Conservation (phyloP, 768 basidiomycete genomes). For the Boletus huronensis region DNA sequence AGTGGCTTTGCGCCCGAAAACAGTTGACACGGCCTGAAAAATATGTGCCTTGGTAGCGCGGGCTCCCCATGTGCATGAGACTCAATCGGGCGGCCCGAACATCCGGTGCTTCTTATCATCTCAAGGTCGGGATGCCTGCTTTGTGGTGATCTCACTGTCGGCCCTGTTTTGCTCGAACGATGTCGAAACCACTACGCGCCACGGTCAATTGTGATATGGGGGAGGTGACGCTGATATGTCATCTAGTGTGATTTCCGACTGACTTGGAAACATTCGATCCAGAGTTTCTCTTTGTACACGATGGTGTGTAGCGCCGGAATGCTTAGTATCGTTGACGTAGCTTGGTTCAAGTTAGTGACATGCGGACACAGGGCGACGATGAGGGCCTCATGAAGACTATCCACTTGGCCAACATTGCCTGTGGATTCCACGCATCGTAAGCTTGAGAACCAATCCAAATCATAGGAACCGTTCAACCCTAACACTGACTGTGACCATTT, state of each 20-base stretch:
- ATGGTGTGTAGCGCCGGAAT: conserved; percentile 32
- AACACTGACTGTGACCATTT: background rate
- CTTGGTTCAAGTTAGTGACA: background rate
- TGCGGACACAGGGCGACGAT: conserved; percentile 42
- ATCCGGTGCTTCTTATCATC: background rate
- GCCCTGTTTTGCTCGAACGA: background rate
- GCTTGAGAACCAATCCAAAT: background rate
- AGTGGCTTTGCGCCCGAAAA: background rate
- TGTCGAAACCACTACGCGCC: conserved; percentile 31
- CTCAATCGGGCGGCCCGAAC: background rate
- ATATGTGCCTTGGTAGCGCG: background rate
- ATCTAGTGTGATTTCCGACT: background rate
- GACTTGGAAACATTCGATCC: background rate
- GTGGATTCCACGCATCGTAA: conserved; percentile 66
- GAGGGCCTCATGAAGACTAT: conserved; percentile 53
- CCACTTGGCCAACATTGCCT: conserved; percentile 61
- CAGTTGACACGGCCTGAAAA: background rate
- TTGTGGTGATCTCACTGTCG: background rate
- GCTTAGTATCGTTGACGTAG: background rate
- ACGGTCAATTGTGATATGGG: conserved; percentile 58
- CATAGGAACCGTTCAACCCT: too few relatives aligned
- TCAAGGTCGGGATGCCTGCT: background rate
- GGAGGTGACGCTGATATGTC: conserved; percentile 36
- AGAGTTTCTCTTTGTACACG: conserved; percentile 52
- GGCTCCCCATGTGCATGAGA: background rate